phyloP scores from a whole-genome alignment of 2,329 filamentous ascomycete genomes.

The Colletotrichum liriopes region DNA sequence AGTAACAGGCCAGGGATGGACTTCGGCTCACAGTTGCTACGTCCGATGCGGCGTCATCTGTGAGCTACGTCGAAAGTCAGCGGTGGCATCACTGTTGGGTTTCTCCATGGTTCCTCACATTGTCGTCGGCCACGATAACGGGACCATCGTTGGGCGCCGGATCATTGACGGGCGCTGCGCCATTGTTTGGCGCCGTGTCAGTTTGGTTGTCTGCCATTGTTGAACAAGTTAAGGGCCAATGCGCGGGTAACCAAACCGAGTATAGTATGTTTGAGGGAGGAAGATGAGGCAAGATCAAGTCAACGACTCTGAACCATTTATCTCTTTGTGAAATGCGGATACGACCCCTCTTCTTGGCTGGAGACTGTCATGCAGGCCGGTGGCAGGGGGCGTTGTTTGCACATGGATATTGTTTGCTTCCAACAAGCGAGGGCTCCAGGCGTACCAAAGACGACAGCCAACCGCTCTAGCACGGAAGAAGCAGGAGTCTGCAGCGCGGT shows the following conservation, averaged over 20 bases:
- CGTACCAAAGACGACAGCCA: neutral
- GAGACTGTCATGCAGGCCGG: slow-evolving; percentile 1
- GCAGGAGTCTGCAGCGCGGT: neutral
- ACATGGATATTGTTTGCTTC: neutral
- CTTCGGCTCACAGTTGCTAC: neutral
- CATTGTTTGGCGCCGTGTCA: neutral
- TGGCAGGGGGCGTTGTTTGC: neutral
- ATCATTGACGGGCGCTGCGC: neutral
- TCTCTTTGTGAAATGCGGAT: neutral
- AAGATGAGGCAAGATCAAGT: neutral
- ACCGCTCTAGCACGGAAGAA: neutral
- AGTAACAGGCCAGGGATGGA: neutral
- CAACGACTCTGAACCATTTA: neutral
- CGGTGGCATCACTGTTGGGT: neutral
- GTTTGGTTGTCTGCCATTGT: neutral
- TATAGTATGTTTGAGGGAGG: neutral
- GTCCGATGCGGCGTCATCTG: neutral
- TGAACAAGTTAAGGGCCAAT: neutral
- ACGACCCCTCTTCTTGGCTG: slow-evolving; percentile 9
- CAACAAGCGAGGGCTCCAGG: neutral
- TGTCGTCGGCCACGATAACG: neutral
- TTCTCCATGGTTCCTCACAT: neutral
- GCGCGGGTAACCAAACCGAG: neutral
- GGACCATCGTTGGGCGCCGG: neutral
- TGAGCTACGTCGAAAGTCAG: neutral